Evolutionary conservation across 441 rosid species (phyloP), one percentile per base, ranked within the genome.

Genomic region (Hura crepitans): DNA sequence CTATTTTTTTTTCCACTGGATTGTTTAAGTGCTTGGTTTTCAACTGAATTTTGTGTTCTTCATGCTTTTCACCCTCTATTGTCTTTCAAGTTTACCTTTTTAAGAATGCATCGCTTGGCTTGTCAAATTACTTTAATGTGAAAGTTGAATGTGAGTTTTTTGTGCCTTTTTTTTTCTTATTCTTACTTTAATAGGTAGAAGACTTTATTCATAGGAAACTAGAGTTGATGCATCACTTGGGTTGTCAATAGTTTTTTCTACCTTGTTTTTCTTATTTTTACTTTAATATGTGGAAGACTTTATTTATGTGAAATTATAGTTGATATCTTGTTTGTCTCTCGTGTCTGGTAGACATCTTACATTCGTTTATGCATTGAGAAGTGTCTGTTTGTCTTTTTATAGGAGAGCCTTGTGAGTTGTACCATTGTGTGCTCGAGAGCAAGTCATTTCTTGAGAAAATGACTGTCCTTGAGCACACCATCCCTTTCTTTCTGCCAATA

Each of bases 381-480:
- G 61, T 17, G 15, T 62, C 46, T 45, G n/a, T 70, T 8, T 69
- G 28, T 57, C 45, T 30, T 4, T 78, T 77, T 76, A 68, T 76
- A 92, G 99, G 97, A 68, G 98, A 95, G 72, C 88, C 87, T 73
- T 89, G 89, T 69, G 99, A 92, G 79, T 55, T 83, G 71, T 92
- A 88, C 80, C 97, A 95, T 73, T 82, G 93, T 78, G 92, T 95
- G 78, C 93, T 95, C 67, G 93, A 89, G 78, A 95, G 97, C 83
- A 92, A 85, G 82, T 95, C 96, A 69, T 95, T 95, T 81, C 85
- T 92, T 72, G 96, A 95, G 75, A 95, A 89, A 84, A 90, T 95
- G 98, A 91, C 86, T 31, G 95, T 95, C 78, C 83, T 78, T 65
- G 96, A 95, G 78, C 99, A 95, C 72, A 90, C 98, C 72, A 74